Base-by-base conservation (phyloP, 371 early-diverging fungal species). In the Paraphysoderma sedebokerense region DNA sequence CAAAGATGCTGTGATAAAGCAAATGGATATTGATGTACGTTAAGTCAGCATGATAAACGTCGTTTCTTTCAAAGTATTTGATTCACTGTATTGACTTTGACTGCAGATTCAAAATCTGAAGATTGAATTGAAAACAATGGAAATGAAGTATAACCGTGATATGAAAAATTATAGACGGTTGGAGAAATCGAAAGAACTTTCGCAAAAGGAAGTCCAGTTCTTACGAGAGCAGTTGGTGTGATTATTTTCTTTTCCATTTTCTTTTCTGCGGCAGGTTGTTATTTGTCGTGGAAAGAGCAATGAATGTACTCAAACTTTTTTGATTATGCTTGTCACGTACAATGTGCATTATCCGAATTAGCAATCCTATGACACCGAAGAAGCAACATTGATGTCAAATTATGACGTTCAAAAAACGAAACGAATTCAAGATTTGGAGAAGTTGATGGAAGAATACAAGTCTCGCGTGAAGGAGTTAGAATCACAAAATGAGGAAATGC, bases 361-460 rank as follows among this genome's bases (percentile, higher is more conserved):
- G 72, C 66, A 65, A 51, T 65, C 75, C 7, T 82, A 81, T 50
- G 84, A 79, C 40, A 48, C 57, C 0, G 80, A 79, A 37, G 78
- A 78, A 41, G 52, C 55, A 9, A 49, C 51, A 11, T 44, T 67
- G 37, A 59, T 65, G 59, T 50, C 54, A 15, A 62, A 52, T 5
- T 77, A 71, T 34, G 82, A 82, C 49, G 46, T 38, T 13, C 63
- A 56, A 26, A 81, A 81, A 53, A 52, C 67, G 0, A 50, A 56
- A 46, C 74, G 80, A 17, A 74, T 82, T 28, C 56, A 53, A 13
- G 63, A 70, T 33, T 58, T 82, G 29, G 82, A 85, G 51, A 48
- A 38, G n/a, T 56, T 78, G n/a, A 52, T 81, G 9, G 63, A 65
- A 44, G 72, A 73, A 48, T 74, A 65, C 52, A 65, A 71, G 36